These are phyloP conservation scores for Diaporthe citri DNA, from an alignment of 2,329 filamentous ascomycete species.

Conservation along the genomic window DNA sequence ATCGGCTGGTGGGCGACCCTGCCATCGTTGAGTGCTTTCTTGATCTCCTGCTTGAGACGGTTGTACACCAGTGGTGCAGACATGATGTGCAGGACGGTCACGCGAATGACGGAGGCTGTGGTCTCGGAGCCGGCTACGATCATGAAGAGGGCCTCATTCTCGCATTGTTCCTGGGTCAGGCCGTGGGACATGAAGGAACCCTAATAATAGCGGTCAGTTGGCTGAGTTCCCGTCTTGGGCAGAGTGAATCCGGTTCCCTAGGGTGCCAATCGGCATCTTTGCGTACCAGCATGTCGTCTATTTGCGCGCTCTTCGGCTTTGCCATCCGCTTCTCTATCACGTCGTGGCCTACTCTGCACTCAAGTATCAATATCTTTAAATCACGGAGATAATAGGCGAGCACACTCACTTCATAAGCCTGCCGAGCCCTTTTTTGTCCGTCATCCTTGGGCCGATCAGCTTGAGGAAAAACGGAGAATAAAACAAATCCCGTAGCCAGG, in stretches of 20 bases:
- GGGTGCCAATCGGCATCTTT: slow-evolving; percentile 57
- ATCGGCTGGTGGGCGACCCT: slow-evolving; percentile 37
- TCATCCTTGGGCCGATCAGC: slow-evolving; percentile 49
- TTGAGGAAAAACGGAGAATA: slow-evolving; percentile 48
- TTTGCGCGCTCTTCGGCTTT: slow-evolving; percentile 54
- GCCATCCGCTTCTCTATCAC: slow-evolving; percentile 57
- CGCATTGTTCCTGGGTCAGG: slow-evolving; percentile 56
- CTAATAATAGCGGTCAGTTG: background rate
- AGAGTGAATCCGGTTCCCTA: too few relatives aligned
- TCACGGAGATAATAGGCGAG: slow-evolving; percentile 46
- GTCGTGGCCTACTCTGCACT: slow-evolving; percentile 47
- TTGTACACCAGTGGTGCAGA: slow-evolving; percentile 35
- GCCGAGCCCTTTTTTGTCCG: slow-evolving; percentile 46
- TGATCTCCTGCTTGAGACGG: slow-evolving; percentile 40
- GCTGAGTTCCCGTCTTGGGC: too few relatives aligned
- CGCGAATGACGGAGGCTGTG: slow-evolving; percentile 61
- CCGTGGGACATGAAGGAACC: slow-evolving; percentile 61
- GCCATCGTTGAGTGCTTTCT: slow-evolving; percentile 30
- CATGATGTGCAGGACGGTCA: slow-evolving; percentile 47
- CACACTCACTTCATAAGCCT: slow-evolving; percentile 44
- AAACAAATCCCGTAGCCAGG: slow-evolving; percentile 46
- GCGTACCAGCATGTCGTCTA: slow-evolving; percentile 60
- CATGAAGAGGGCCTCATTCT: slow-evolving; percentile 49
- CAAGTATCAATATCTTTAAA: background rate
- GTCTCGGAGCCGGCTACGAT: slow-evolving; percentile 63